A percentile compares a stretch with the other conserved stretches of the same genome.
Conservation (phyloP, 2,329 filamentous ascomycete genomes). For the Fusarium armeniacum region DNA sequence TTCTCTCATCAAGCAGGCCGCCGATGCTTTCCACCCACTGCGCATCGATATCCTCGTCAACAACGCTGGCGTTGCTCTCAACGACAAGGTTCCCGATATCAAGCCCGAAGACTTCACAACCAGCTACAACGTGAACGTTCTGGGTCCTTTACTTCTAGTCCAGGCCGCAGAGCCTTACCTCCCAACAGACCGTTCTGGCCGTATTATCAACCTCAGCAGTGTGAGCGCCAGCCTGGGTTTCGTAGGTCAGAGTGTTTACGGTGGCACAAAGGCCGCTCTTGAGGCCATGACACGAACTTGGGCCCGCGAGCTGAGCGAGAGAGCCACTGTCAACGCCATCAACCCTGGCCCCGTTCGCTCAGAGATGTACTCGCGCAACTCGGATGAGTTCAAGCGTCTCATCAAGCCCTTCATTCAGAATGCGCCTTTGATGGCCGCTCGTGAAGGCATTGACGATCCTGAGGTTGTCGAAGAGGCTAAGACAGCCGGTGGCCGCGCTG, state of each 20-base stretch:
- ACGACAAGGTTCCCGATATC: constrained; percentile 73
- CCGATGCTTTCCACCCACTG: constrained; percentile 44
- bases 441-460: constrained; percentile 44
- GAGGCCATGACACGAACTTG: constrained; percentile 70
- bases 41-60: constrained; percentile 79
- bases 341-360: constrained; percentile 68
- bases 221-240: constrained; percentile 64
- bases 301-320: constrained; percentile 66
- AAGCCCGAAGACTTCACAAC: constrained; percentile 74
- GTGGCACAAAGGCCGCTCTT: constrained; percentile 66
- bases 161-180: constrained; percentile 78
- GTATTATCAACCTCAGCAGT: constrained; percentile 67
- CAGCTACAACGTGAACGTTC: constrained; percentile 83
- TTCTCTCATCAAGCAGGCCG: constrained; percentile 45
- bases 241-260: constrained; percentile 66
- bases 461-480: constrained; percentile 50
- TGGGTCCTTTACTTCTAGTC: constrained; percentile 81
- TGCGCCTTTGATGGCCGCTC: constrained; percentile 47
- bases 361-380: constrained; percentile 60
- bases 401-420: constrained; percentile 52
- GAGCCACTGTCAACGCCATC: constrained; percentile 66
- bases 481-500: constrained; percentile 47
- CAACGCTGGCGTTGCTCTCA: constrained; percentile 79
- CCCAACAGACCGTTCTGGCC: constrained; percentile 75
- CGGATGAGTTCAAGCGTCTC: constrained; percentile 49